Base-by-base conservation (phyloP, 2,329 filamentous ascomycete genomes). In the Calycina herbarum region DNA sequence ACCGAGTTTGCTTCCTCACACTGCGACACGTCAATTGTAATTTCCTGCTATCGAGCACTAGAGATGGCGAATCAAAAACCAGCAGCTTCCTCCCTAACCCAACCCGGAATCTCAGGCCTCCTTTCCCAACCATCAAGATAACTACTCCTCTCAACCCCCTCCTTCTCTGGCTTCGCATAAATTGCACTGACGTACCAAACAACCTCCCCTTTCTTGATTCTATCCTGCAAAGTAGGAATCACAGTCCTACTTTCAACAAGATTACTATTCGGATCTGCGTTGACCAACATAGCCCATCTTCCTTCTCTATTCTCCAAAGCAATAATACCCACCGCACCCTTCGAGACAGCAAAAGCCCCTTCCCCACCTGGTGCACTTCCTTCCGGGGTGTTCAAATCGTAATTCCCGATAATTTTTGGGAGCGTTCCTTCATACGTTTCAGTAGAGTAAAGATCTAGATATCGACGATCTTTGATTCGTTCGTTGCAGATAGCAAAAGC, bases 221-320 rank as follows among this genome's bases (percentile, higher is more conserved):
- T 87, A 68, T 85, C 82, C 73, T 88, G 85, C 72, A 94, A 77
- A 35, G 88, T 88, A 29, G 91, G 91, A 70, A 94, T 85, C 54
- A 90, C 82, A 3, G 89, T 92, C 66, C 91, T 80, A 66, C 87
- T 86, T 78, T 92, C 88, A 2, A 93, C 82, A 40, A 94, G 78
- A 77, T 94, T 94, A 59, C 88, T 90, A 78, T 94, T 93, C 6
- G 91, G 90, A 75, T 94, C 91, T 11, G 90, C 89, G 65, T 92
- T 87, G 59, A 93, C 86, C 31, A 92, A 81, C 74, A 84, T 87
- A 2, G 90, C 90, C 63, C 56, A 72, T 76, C 63, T 74, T 69
- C 3, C 67, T 72, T n/a, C 76, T 71, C 73, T 31, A 73, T 70
- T 0, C 10, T 76, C 81, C 64, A 82, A 78, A 69, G 77, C 88